Conservation (phyloP, 768 basidiomycete species). For the Postia placenta region DNA sequence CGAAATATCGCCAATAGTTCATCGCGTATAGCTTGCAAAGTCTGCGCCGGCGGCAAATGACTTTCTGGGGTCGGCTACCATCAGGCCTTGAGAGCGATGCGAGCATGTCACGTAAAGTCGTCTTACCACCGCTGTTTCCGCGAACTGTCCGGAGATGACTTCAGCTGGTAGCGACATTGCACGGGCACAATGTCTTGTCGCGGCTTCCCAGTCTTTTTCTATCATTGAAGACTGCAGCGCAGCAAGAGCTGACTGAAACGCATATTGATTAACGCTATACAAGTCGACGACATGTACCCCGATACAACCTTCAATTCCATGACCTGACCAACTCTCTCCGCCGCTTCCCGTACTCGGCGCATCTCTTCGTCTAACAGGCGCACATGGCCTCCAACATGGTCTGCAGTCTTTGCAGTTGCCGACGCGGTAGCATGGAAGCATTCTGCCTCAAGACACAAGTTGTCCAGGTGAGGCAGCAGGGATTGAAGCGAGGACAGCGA, state of each 20-base stretch:
- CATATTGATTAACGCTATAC: slow-evolving; percentile 27
- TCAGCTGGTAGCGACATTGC: slow-evolving; percentile 81
- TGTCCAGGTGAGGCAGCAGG: slow-evolving; percentile 57
- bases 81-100: slow-evolving; percentile 3
- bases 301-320: slow-evolving; percentile 84
- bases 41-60: slow-evolving; percentile 81
- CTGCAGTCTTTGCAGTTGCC: slow-evolving; percentile 71
- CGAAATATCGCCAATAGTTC: slow-evolving; percentile 73
- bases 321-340: slow-evolving; percentile 88
- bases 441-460: slow-evolving; percentile 51
- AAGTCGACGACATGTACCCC: background rate
- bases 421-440: slow-evolving; percentile 54
- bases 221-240: slow-evolving; percentile 60
- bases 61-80: slow-evolving; percentile 83
- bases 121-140: slow-evolving; percentile 76
- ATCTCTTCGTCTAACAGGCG: slow-evolving; percentile 89
- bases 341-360: slow-evolving; percentile 80
- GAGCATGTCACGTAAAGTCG: background rate
- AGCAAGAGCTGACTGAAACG: slow-evolving; percentile 56
- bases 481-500: slow-evolving; percentile 58
- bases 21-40: slow-evolving; percentile 69
- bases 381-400: slow-evolving; percentile 90
- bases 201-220: slow-evolving; percentile 90
- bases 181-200: slow-evolving; percentile 82
- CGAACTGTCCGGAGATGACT: slow-evolving; percentile 79